Evolutionary conservation across 306 rosid species (phyloP), one percentile per base, ranked within the genome.

Genomic region (Phaseolus lunatus): DNA sequence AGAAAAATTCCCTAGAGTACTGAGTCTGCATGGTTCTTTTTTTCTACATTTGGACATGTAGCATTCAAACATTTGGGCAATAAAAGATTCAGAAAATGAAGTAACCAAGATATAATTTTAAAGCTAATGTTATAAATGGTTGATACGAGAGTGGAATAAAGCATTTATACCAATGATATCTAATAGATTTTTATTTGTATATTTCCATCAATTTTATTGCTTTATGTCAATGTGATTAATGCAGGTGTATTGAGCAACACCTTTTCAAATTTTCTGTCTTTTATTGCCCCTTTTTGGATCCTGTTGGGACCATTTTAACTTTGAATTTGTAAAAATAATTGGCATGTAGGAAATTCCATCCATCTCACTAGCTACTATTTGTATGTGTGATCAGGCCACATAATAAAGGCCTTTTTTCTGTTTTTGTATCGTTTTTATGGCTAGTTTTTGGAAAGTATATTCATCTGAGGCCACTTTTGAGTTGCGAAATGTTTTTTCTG

Each of bases 21-120:
- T 62, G 52, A 20, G 11, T 66, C 64, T 16, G 11, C 66, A 35
- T 71, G 15, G 11, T 72, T 33, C 37, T 23, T 71, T 19, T n/a
- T 35, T 19, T 24, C 10, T 5, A 13, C 35, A 62, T 70, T 23
- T 47, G 56, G 45, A n/a, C 24, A 16, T 72, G 20, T 52, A 13
- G 27, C 15, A 53, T 41, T 43, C 33, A 53, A 41, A 69, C 13
- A 63, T 47, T 58, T 57, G n/a, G n/a, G n/a, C n/a, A n/a, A 37
- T 81, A 16, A 57, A 69, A 58, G 11, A 58, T 75, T 47, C 37
- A 58, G 48, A 81, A 75, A 75, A 74, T 12, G 27, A 57, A 69
- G 73, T 26, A 26, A 29, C 31, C 26, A 19, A 39, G 15, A 66
- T 16, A 4, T 76, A 10, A 18, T 19, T 68, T 14, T 35, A 58